These are phyloP conservation scores for Tulasnella sp. DNA, from an alignment of 768 basidiomycete genomes.

Conservation along the genomic window DNA sequence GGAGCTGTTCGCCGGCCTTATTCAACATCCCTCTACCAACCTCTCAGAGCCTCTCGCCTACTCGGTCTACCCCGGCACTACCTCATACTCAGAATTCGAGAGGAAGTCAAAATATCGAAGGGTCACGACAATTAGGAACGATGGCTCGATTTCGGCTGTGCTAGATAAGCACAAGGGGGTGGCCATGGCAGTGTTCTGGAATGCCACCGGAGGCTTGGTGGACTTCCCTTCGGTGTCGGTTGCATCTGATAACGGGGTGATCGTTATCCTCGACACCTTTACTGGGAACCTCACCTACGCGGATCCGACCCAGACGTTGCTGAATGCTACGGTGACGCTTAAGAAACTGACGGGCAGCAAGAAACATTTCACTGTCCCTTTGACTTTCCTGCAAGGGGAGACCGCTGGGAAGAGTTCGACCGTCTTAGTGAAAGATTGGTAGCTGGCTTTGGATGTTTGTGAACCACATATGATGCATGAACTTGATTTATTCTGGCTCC, in stretches of 20 bases:
- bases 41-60: slow-evolving; percentile 35
- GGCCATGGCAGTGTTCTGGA: slow-evolving; percentile 47
- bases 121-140: slow-evolving; percentile 36
- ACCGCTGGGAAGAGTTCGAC: not conserved
- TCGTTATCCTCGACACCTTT: slow-evolving; percentile 30
- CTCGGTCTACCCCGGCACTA: slow-evolving; percentile 43
- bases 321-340: not conserved
- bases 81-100: slow-evolving; percentile 17
- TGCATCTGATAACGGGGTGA: slow-evolving; percentile 22
- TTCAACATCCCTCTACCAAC: slow-evolving; percentile 32
- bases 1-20: slow-evolving; percentile 56
- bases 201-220: slow-evolving; percentile 34
- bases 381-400: not conserved
- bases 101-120: slow-evolving; percentile 19
- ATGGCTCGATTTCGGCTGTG: slow-evolving; percentile 40
- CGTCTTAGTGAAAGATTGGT: not conserved
- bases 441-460: no score
- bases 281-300: slow-evolving; percentile 43
- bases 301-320: slow-evolving; percentile 48
- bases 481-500: no score
- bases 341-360: no score
- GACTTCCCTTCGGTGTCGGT: slow-evolving; percentile 4
- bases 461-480: no score
- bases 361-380: no score
- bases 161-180: slow-evolving; percentile 34